Conservation (phyloP, 192 early-diverging fungal genomes). For the Umbelopsis vinacea region DNA sequence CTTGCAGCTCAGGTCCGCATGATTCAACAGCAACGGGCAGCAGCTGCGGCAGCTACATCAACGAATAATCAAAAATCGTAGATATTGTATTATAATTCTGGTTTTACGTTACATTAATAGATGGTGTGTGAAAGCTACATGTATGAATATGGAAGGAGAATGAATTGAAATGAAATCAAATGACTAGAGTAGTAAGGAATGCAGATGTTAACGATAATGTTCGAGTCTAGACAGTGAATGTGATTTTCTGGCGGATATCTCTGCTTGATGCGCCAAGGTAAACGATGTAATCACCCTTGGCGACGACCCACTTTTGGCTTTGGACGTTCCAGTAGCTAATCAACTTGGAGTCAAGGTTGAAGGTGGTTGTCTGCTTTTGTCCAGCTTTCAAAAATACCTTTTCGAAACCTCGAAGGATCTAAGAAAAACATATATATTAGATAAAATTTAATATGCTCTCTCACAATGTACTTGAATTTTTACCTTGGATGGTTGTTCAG, state of each 20-base stretch:
- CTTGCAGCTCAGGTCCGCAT: conserved; percentile 24
- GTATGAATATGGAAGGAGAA: not conserved
- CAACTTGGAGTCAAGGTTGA: conserved; percentile 46
- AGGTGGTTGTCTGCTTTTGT: conserved; percentile 29
- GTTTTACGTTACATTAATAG: conserved; percentile 1
- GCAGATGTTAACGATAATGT: not conserved
- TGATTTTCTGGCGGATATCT: conserved; percentile 42
- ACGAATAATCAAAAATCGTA: conserved; percentile 6
- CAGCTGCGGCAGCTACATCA: not conserved
- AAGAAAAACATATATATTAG: not conserved
- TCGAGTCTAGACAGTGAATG: not conserved
- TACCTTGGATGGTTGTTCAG: conserved; percentile 46
- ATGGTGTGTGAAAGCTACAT: not conserved
- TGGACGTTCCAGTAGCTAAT: conserved; percentile 51
- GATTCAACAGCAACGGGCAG: conserved; percentile 32
- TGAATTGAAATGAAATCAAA: not conserved
- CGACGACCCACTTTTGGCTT: conserved; percentile 42
- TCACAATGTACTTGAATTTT: not conserved
- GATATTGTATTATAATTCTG: conserved; percentile 17
- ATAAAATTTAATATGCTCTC: not conserved
- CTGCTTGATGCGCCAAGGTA: conserved; percentile 52
- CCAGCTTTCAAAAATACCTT: conserved; percentile 32
- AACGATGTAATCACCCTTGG: conserved; percentile 51
- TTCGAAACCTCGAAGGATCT: conserved; percentile 36
- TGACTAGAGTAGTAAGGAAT: not conserved